Conservation (phyloP, 257 asterid species). For the Nicotiana tabacum region DNA sequence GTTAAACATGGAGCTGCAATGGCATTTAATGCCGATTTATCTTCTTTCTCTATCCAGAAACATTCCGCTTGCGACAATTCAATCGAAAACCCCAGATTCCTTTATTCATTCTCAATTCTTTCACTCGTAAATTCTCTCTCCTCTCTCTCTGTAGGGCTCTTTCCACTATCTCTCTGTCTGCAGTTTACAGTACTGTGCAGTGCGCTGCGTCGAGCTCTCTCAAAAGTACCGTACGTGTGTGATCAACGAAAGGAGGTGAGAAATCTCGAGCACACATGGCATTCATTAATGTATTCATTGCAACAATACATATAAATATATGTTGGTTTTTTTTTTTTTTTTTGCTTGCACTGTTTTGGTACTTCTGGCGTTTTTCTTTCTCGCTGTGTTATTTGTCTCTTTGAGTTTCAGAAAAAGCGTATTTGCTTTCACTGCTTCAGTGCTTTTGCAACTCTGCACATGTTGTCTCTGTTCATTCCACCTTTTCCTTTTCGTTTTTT, state of each 20-base stretch:
- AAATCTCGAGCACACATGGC: background rate
- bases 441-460: slow-evolving; percentile 1
- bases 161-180: slow-evolving; percentile 8
- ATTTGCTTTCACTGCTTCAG: background rate
- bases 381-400: background rate
- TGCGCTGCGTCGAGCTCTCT: background rate
- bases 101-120: background rate
- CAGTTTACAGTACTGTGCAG: background rate
- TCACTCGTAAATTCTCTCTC: background rate
- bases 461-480: background rate
- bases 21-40: background rate
- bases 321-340: background rate
- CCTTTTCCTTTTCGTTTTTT: background rate
- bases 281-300: background rate
- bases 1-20: background rate
- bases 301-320: background rate
- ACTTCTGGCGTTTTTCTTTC: background rate
- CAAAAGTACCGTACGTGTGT: slow-evolving; percentile 8
- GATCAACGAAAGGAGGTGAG: background rate
- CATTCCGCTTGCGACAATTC: background rate
- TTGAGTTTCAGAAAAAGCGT: background rate
- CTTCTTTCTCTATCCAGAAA: background rate
- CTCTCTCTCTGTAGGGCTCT: background rate
- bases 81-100: background rate
- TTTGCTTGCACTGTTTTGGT: background rate